Conservation (phyloP, 2,329 filamentous ascomycete genomes). For the Neofusicoccum umdonicola region DNA sequence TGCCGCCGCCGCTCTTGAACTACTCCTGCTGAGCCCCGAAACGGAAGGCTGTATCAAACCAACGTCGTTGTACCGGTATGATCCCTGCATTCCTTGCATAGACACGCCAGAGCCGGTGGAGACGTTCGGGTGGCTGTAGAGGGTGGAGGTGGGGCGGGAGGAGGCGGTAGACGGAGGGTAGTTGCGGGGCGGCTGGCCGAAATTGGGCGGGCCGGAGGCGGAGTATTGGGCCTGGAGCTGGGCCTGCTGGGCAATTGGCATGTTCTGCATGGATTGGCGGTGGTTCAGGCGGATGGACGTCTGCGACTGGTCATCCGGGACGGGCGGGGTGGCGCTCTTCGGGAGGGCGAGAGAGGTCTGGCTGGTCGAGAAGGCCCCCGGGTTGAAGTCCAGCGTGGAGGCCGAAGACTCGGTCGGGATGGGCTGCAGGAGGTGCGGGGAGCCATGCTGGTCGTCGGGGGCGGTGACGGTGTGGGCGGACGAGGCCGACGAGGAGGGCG, state of each 20-base stretch:
- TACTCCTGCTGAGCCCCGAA: conserved; percentile 58
- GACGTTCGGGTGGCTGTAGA: conserved; percentile 50
- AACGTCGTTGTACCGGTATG: conserved; percentile 50
- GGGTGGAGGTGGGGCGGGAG: conserved; percentile 42
- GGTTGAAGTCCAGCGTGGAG: conserved; percentile 41
- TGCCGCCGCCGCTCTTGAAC: conserved; percentile 60
- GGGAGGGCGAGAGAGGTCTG: conserved; percentile 20
- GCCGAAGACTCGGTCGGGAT: conserved; percentile 26
- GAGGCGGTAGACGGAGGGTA: conserved; percentile 26
- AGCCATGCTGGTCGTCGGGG: conserved; percentile 25
- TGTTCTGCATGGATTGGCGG: conserved; percentile 40
- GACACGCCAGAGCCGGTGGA: conserved; percentile 45
- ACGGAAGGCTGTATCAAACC: conserved; percentile 34
- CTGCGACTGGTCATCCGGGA: conserved; percentile 25
- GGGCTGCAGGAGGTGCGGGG: conserved; percentile 32
- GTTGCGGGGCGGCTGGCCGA: conserved; percentile 24
- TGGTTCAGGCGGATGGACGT: conserved; percentile 36
- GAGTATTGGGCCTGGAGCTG: conserved; percentile 37
- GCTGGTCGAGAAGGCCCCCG: conserved; percentile 37
- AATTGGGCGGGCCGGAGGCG: conserved; percentile 24
- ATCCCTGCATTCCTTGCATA: conserved; percentile 30
- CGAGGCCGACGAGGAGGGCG: conserved; percentile 32
- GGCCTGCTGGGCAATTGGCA: conserved; percentile 43
- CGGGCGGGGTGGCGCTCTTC: conserved; percentile 27
- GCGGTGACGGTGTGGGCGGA: conserved; percentile 41